Base-by-base conservation (phyloP, 352 stramenopile species). In the Pythium angustatum region DNA sequence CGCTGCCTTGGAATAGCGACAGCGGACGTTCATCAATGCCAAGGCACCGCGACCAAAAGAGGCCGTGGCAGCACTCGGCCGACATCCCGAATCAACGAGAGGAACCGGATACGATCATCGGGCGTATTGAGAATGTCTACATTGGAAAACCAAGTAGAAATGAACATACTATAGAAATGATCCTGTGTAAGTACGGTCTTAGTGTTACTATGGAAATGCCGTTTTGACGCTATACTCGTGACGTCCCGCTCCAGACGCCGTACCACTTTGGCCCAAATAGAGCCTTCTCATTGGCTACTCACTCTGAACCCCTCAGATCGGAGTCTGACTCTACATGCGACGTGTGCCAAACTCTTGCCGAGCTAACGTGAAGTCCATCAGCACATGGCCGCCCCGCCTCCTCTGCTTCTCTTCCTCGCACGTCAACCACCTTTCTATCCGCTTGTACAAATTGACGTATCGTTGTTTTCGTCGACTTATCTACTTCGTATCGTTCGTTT, bases 121-220 rank as follows among this genome's bases (percentile, higher is more conserved):
- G 7, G 22, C 44, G 44, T 21, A 51, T 51, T 51, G 44, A 51
- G 44, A 51, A 17, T 34, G 44, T 51, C 44, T 50, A 50, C 44
- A 33, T 51, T 51, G 44, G 44, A 51, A 51, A 51, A 51, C 44
- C 44, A 51, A 51, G 44, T 51, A 51, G 44, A 51, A 51, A 33
- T 51, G 24, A 51, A 51, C 44, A 33, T 51, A 51, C 44, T 51
- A 33, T 51, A 51, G 44, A 51, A 51, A 51, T 51, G 44, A 51
- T 47, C 40, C 40, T 47, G 40, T 47, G 17, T 26, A 27, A 47
- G 40, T 47, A 47, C 40, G 40, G 40, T 47, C 40, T 47, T 47
- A 12, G 14, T 26, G 5, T 26, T 15, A 5, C 26, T 4, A 10
- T 27, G 7, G 14, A 17, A 19, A 44, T 17, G 21, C 7, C 4